These are phyloP conservation scores for Russula griseocarnosa DNA, from an alignment of 768 basidiomycete genomes.

Conservation along the genomic window DNA sequence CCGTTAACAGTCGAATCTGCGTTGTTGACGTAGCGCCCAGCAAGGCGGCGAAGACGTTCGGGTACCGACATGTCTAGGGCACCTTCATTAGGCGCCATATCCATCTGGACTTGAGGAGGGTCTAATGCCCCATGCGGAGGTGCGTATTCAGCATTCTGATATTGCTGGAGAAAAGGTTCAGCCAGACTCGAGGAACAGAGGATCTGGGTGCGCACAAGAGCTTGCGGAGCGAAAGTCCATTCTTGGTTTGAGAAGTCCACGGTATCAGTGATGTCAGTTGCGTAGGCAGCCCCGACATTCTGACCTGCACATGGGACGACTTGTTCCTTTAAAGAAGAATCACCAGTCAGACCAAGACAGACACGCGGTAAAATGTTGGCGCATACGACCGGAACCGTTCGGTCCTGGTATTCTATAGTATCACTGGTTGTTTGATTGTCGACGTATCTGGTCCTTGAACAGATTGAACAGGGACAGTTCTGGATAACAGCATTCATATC, in stretches of 20 bases:
- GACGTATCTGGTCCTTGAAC: no score
- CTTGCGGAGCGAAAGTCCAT: neutral
- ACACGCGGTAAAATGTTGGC: no score
- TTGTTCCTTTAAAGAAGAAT: no score
- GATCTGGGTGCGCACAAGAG: neutral
- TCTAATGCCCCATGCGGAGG: neutral
- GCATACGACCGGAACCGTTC: no score
- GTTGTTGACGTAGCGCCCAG: constrained; percentile 1
- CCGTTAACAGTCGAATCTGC: neutral
- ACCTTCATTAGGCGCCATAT: neutral
- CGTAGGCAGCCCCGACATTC: no score
- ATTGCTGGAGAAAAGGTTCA: neutral
- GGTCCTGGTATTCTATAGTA: no score
- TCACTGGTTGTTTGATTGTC: no score
- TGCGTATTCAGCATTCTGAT: neutral
- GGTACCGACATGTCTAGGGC: neutral
- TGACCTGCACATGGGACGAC: neutral
- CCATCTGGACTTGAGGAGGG: neutral
- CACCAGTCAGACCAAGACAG: no score
- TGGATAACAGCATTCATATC: no score
- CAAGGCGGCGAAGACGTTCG: constrained; percentile 7
- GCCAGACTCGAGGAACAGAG: neutral
- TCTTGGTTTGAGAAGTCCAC: neutral
- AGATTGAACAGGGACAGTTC: no score
- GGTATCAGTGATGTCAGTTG: no score